A percentile compares a stretch with the other conserved stretches of the same genome.
Conservation (phyloP, 176 grass and related monocot genomes). For the Olyra latifolia region DNA sequence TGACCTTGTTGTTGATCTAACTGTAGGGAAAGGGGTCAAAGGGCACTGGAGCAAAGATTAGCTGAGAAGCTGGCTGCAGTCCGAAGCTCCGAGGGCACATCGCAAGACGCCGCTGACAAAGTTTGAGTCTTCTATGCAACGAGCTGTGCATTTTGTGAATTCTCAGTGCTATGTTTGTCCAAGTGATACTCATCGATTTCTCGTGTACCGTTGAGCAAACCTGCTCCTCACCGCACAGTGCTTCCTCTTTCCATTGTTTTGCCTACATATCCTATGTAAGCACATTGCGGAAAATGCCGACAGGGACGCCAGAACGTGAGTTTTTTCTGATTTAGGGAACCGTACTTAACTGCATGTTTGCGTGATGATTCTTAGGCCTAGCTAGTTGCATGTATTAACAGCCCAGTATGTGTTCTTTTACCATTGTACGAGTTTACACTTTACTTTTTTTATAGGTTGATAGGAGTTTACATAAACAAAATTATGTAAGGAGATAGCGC, state of each 20-base stretch:
- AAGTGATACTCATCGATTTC: not conserved
- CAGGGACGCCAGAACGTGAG: not conserved
- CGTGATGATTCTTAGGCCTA: slow-evolving; percentile 18
- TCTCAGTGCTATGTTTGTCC: not conserved
- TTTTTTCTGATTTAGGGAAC: not conserved
- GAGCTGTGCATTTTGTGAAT: slow-evolving; percentile 27
- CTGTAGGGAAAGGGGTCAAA: slow-evolving; percentile 86
- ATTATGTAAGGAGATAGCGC: not conserved
- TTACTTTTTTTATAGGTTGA: not conserved
- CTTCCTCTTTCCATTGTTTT: not conserved
- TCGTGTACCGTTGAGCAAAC: not conserved
- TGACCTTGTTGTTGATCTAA: not conserved
- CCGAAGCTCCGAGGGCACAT: slow-evolving; percentile 42
- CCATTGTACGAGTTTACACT: not conserved
- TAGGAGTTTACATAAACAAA: not conserved
- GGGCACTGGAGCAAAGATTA: slow-evolving; percentile 93
- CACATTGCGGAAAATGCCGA: not conserved
- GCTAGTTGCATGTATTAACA: not conserved
- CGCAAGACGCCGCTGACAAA: slow-evolving; percentile 53
- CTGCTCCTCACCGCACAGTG: not conserved
- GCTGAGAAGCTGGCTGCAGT: slow-evolving; percentile 70
- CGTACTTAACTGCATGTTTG: not conserved
- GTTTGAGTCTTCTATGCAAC: slow-evolving; percentile 51
- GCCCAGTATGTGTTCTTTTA: not conserved
- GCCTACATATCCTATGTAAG: slow-evolving; percentile 1